Conservation (phyloP, 176 grass and related monocot genomes). For the Cymbopogon citratus region DNA sequence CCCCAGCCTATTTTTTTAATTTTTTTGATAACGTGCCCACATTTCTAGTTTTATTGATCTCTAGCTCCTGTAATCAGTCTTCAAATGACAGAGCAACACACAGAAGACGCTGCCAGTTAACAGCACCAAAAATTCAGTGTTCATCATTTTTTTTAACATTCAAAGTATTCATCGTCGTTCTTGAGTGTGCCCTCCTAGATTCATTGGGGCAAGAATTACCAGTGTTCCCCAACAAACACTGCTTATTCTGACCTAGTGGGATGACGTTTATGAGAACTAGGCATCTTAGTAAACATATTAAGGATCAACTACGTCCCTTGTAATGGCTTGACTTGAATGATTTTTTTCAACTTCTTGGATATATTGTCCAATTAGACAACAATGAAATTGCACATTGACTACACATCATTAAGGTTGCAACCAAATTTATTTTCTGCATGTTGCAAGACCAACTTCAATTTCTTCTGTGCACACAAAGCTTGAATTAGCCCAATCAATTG, state of each 20-base stretch:
- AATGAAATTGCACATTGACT: neutral
- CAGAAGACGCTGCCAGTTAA: neutral
- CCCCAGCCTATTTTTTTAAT: no score
- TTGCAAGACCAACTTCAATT: neutral
- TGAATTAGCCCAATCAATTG: neutral
- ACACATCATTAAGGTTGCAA: neutral
- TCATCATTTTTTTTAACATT: no score
- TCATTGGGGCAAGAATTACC: neutral
- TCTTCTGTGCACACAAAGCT: neutral
- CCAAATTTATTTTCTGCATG: neutral
- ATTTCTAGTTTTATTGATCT: neutral
- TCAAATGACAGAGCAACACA: neutral
- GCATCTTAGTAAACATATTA: neutral
- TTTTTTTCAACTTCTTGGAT: neutral
- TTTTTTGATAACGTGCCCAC: no score
- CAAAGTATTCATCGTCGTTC: neutral
- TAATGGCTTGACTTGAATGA: neutral
- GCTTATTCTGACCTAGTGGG: neutral
- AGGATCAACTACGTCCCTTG: neutral
- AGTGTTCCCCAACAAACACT: neutral
- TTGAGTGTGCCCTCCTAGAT: neutral
- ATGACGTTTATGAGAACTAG: neutral
- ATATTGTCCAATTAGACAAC: conserved; percentile 3
- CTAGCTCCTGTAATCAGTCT: neutral
- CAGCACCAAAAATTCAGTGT: no score